phyloP scores from a whole-genome alignment of 2,329 filamentous ascomycete species.

The Albophoma yamanashiensis region DNA sequence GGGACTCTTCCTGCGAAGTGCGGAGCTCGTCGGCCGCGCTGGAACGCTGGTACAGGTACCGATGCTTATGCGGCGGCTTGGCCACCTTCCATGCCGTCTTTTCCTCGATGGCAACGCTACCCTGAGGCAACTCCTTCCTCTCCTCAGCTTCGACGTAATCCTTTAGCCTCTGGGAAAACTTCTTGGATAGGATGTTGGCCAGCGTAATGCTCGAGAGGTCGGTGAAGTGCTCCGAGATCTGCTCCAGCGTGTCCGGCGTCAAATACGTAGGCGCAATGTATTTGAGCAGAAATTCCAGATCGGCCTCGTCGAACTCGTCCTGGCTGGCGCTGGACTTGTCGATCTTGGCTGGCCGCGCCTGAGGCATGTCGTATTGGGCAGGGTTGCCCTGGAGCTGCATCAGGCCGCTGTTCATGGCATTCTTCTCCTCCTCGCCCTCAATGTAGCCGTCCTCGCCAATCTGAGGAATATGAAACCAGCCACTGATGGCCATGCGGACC shows the following conservation, averaged over 20 bases:
- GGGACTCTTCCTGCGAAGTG: conserved; percentile 32
- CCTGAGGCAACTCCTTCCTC: conserved; percentile 29
- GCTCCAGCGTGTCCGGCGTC: conserved; percentile 80
- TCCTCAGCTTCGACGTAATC: conserved; percentile 61
- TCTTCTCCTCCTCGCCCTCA: conserved; percentile 75
- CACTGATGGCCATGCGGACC: conserved; percentile 94
- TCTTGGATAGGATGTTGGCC: conserved; percentile 64
- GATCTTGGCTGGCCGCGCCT: conserved; percentile 43
- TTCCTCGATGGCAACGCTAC: conserved; percentile 46
- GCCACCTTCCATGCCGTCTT: conserved; percentile 62
- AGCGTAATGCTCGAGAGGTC: conserved; percentile 79
- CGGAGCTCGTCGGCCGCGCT: conserved; percentile 25
- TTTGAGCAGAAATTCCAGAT: conserved; percentile 81
- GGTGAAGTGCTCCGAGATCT: conserved; percentile 68
- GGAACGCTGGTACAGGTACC: conserved; percentile 71
- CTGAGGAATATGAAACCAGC: conserved; percentile 98
- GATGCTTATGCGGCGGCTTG: conserved; percentile 87
- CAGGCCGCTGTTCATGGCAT: conserved; percentile 81
- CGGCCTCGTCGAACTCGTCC: conserved; percentile 58
- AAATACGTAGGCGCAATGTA: conserved; percentile 87
- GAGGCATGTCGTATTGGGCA: conserved; percentile 78
- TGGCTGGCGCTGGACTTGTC: conserved; percentile 32
- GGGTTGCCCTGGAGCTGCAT: conserved; percentile 88
- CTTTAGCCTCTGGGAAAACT: conserved; percentile 63
- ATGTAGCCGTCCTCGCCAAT: conserved; percentile 87